Evolutionary conservation across 2,329 filamentous ascomycete species (phyloP).

Genomic region (Teratosphaeria gauchensis): DNA sequence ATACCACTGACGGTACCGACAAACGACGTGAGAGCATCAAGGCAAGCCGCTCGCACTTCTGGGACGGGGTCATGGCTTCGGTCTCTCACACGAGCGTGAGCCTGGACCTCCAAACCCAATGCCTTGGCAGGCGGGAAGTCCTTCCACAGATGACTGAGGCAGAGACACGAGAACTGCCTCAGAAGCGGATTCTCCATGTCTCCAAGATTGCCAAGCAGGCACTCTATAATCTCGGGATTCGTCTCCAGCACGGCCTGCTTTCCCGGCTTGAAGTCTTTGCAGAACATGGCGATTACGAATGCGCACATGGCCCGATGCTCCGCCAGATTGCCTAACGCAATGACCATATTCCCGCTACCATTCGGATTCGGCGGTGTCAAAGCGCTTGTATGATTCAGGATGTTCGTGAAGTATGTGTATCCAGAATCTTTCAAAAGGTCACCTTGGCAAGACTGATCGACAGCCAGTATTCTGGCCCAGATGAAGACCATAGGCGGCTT

Average conservation of each 20-base stretch:
- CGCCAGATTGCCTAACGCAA: conserved; percentile 77
- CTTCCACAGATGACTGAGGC: conserved; percentile 88
- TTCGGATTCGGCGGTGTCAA: neutral
- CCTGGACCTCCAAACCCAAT: conserved; percentile 82
- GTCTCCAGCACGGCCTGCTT: conserved; percentile 84
- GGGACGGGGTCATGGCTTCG: conserved; percentile 78
- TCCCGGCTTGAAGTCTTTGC: conserved; percentile 85
- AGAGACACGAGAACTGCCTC: conserved; percentile 91
- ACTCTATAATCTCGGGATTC: conserved; percentile 79
- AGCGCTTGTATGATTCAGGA: conserved; percentile 62
- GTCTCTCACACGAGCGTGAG: conserved; percentile 69
- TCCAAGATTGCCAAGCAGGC: conserved; percentile 71
- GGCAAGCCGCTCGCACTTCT: conserved; percentile 86
- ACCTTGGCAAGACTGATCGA: conserved; percentile 85
- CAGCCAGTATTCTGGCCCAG: conserved; percentile 90
- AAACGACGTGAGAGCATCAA: conserved; percentile 89
- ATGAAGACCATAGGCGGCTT: conserved; percentile 99
- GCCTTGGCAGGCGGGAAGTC: conserved; percentile 90
- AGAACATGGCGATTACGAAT: conserved; percentile 94
- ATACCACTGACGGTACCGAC: conserved; percentile 58
- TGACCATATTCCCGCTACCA: conserved; percentile 18
- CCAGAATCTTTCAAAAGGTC: conserved; percentile 95
- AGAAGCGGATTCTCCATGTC: conserved; percentile 82
- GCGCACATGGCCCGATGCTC: conserved; percentile 99
- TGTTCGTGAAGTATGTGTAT: conserved; percentile 91